phyloP scores from a whole-genome alignment of 2,329 filamentous ascomycete genomes.

The Drechslerella stenobrocha region DNA sequence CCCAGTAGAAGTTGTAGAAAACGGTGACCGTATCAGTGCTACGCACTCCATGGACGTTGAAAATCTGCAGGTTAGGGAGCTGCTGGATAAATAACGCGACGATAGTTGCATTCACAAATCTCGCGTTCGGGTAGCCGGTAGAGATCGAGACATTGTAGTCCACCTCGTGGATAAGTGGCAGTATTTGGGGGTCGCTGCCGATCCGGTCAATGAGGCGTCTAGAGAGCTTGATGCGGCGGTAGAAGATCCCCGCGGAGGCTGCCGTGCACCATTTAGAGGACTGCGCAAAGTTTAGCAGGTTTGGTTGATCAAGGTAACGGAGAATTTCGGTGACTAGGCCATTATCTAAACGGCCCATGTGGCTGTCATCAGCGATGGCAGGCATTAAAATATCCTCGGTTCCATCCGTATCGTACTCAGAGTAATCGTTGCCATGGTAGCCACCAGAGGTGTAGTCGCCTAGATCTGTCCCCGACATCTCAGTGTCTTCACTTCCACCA shows the following conservation, averaged over 20 bases:
- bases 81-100: background rate
- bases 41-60: slow-evolving; percentile 7
- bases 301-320: background rate
- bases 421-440: too few relatives aligned
- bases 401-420: too few relatives aligned
- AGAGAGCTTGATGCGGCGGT: background rate
- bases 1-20: slow-evolving; percentile 2
- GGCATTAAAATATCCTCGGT: too few relatives aligned
- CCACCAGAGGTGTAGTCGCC: too few relatives aligned
- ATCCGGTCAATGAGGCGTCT: background rate
- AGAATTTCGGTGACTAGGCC: background rate
- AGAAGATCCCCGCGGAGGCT: background rate
- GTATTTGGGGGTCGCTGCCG: background rate
- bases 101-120: background rate
- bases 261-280: background rate
- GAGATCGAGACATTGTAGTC: background rate
- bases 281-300: background rate
- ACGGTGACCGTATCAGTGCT: background rate
- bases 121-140: background rate
- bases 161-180: background rate
- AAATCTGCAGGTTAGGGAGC: slow-evolving; percentile 4
- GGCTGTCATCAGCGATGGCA: too few relatives aligned
- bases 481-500: too few relatives aligned
- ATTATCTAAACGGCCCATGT: background rate
- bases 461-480: too few relatives aligned